Percentiles rank a stretch among this genome's conserved stretches.
These are phyloP conservation scores for Kockovaella imperatae DNA, from an alignment of 768 basidiomycete species.

Conservation along the genomic window DNA sequence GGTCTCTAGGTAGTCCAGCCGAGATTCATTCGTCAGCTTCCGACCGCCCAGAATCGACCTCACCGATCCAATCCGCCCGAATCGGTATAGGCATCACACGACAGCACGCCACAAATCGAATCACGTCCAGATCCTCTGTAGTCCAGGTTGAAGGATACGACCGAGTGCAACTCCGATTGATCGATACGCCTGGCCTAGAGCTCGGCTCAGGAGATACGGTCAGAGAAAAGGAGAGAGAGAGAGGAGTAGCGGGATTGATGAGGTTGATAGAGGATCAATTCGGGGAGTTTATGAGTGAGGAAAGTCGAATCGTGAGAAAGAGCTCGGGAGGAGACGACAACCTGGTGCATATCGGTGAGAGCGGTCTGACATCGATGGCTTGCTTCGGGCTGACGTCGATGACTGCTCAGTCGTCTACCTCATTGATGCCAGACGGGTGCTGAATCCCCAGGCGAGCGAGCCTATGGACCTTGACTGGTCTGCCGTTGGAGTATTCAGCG, in stretches of 20 bases:
- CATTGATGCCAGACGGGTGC: conserved; percentile 28
- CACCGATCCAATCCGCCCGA: no score
- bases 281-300: conserved; percentile 26
- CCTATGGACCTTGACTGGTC: conserved; percentile 26
- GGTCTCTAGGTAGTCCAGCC: no score
- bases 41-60: no score
- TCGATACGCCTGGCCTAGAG: conserved; percentile 37
- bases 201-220: conserved; percentile 6
- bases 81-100: no score
- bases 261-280: conserved; percentile 30
- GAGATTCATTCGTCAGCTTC: no score
- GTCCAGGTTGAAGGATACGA: conserved; percentile 9
- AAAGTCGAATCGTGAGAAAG: conserved; percentile 24
- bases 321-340: conserved; percentile 18
- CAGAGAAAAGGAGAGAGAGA: conserved; percentile 11
- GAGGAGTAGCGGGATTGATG: conserved; percentile 25
- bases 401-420: conserved; percentile 25
- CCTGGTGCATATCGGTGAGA: conserved; percentile 35
- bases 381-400: not conserved
- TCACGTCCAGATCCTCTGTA: no score
- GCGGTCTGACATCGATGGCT: not conserved
- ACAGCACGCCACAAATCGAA: no score
- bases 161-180: conserved; percentile 17
- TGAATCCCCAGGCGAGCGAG: conserved; percentile 10
- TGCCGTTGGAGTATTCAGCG: conserved; percentile 16